Evolutionary conservation across 345 rosid species (phyloP).

Genomic region (Erodium maritimum): DNA sequence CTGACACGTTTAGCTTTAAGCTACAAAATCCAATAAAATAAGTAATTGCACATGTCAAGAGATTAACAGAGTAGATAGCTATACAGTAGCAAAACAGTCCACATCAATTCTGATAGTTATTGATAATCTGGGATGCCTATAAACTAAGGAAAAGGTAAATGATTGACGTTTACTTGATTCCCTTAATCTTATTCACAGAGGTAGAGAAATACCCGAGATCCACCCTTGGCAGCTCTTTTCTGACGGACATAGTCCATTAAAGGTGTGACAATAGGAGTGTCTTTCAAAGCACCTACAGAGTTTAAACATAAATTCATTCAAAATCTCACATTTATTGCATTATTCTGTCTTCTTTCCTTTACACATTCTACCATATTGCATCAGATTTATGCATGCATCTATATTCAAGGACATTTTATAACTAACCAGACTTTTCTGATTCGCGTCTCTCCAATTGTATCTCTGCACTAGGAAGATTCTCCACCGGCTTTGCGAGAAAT

Average conservation of each 20-base stretch:
- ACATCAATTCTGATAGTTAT: neutral
- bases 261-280: slow-evolving; percentile 38
- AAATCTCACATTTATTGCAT: neutral
- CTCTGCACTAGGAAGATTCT: slow-evolving; percentile 76
- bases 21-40: neutral
- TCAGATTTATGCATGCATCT: neutral
- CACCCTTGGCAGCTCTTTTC: slow-evolving; percentile 46
- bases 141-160: neutral
- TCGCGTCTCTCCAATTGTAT: slow-evolving; percentile 61
- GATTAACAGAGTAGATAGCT: neutral
- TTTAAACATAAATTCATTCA: neutral
- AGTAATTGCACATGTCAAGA: neutral
- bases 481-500: slow-evolving; percentile 49
- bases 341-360: neutral
- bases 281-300: slow-evolving; percentile 35
- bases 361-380: neutral
- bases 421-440: slow-evolving; percentile 61
- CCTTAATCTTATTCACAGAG: neutral
- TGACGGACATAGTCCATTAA: slow-evolving; percentile 59
- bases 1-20: neutral
- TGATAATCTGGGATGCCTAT: neutral
- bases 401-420: neutral
- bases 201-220: slow-evolving; percentile 25
- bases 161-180: neutral
- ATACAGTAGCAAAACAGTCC: neutral